Evolutionary conservation across 331 rosid species (phyloP).

Genomic region (Pyrus hybrid): DNA sequence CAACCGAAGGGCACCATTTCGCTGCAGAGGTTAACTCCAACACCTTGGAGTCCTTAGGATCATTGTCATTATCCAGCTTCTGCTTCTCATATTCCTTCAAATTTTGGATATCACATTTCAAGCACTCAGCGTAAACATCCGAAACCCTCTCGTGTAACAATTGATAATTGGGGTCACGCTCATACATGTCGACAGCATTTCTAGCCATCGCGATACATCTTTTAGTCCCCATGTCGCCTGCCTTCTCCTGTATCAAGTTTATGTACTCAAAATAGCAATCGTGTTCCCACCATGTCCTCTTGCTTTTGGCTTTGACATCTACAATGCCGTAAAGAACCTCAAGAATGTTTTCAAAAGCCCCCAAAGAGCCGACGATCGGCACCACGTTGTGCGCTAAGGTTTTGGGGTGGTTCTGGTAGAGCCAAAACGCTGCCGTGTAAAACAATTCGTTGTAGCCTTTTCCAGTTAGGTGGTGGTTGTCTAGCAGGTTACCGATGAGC

Average conservation of each 20-base stretch:
- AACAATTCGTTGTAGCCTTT: constrained; percentile 41
- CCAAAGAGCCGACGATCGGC: constrained; percentile 34
- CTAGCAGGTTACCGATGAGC: constrained; percentile 39
- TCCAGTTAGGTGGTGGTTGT: constrained; percentile 22
- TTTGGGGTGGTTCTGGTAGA: constrained; percentile 42
- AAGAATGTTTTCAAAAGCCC: constrained; percentile 52
- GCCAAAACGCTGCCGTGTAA: constrained; percentile 52
- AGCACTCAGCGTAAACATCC: constrained; percentile 18
- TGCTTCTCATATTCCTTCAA: neutral
- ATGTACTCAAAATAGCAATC: neutral
- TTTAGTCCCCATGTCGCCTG: neutral
- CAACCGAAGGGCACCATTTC: constrained; percentile 16
- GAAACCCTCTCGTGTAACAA: constrained; percentile 5
- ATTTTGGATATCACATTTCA: neutral
- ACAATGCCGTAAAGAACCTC: constrained; percentile 49
- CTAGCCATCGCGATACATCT: constrained; percentile 27
- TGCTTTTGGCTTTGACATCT: constrained; percentile 26
- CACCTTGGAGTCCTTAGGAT: no score
- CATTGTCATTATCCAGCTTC: neutral
- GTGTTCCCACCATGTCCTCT: neutral
- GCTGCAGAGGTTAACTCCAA: neutral
- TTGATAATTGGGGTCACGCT: neutral
- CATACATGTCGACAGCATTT: constrained; percentile 16
- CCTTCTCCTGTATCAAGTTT: neutral
- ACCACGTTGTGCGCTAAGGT: constrained; percentile 42